Evolutionary conservation across 306 rosid species (phyloP).

Genomic region (Alnus glutinosa): DNA sequence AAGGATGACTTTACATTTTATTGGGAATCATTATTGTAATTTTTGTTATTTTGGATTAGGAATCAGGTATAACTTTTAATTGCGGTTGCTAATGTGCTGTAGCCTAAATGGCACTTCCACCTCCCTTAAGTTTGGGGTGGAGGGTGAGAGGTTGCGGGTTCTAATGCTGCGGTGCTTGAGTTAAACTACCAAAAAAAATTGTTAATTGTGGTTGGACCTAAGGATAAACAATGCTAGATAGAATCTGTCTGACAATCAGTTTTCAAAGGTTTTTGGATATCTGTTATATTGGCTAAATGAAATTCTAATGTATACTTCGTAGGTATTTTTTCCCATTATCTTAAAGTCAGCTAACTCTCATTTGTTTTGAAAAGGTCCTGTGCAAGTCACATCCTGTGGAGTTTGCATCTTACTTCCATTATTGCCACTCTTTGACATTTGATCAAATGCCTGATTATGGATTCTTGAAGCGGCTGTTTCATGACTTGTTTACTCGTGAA

Average conservation of each 20-base stretch:
- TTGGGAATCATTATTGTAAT: background rate
- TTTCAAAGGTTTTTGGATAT: background rate
- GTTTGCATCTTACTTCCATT: conserved; percentile 68
- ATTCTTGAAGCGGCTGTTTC: conserved; percentile 65
- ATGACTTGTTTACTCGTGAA: conserved; percentile 58
- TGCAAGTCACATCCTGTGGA: conserved; percentile 68
- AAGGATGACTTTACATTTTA: background rate
- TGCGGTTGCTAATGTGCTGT: background rate
- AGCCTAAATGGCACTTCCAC: background rate
- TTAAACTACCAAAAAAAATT: background rate
- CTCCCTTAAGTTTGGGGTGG: background rate
- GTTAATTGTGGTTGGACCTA: background rate
- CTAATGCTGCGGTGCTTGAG: background rate
- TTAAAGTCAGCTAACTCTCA: conserved; percentile 23
- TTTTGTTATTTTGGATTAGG: background rate
- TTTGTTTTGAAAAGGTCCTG: conserved; percentile 47
- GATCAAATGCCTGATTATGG: conserved; percentile 78
- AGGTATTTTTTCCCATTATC: no score
- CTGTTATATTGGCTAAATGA: background rate
- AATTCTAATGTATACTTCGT: background rate
- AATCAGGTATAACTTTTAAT: no score
- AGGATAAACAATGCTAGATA: background rate
- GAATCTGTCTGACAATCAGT: background rate
- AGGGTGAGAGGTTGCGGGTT: background rate
- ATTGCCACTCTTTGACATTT: conserved; percentile 69